These are phyloP conservation scores for Halophytophthora polymorphica DNA, from an alignment of 352 stramenopile genomes.

Conservation along the genomic window DNA sequence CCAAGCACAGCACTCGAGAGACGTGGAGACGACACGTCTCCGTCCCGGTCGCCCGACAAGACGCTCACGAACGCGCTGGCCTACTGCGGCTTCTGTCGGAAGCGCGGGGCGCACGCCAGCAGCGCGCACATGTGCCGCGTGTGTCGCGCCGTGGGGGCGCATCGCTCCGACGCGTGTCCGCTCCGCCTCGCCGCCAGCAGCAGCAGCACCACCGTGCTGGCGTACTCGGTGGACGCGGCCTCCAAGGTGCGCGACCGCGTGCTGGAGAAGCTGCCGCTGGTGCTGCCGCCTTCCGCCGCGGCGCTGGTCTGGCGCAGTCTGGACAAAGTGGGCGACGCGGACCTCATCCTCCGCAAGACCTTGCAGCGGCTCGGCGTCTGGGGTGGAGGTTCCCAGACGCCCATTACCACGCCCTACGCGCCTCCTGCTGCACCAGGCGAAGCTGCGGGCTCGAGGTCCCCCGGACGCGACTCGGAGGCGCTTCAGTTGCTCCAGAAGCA, in stretches of 20 bases:
- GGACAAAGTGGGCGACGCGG: conserved; percentile 74
- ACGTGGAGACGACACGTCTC: conserved; percentile 20
- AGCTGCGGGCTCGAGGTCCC: background rate
- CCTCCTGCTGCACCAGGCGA: conserved; percentile 10
- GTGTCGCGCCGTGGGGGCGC: conserved; percentile 45
- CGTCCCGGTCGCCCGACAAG: conserved; percentile 10
- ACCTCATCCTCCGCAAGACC: conserved; percentile 63
- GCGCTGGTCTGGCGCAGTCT: conserved; percentile 56
- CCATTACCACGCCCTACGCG: conserved; percentile 74
- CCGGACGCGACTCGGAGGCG: conserved; percentile 7
- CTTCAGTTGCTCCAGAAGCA: conserved; percentile 10
- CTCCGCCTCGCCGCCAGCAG: conserved; percentile 21
- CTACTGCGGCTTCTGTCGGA: conserved; percentile 64
- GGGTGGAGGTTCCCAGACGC: conserved; percentile 78
- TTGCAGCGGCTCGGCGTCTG: conserved; percentile 72
- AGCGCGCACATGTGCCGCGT: conserved; percentile 61
- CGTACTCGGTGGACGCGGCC: conserved; percentile 61
- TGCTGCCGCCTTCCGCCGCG: conserved; percentile 46
- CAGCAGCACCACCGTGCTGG: conserved; percentile 44
- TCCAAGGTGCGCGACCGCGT: conserved; percentile 61
- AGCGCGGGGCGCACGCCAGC: conserved; percentile 48
- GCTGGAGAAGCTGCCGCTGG: conserved; percentile 51
- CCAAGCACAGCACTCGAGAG: conserved; percentile 4
- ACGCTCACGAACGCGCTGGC: conserved; percentile 3
- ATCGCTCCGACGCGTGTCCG: conserved; percentile 61